phyloP scores from a whole-genome alignment of 768 basidiomycete species.

The Rhizopogon vesiculosus region DNA sequence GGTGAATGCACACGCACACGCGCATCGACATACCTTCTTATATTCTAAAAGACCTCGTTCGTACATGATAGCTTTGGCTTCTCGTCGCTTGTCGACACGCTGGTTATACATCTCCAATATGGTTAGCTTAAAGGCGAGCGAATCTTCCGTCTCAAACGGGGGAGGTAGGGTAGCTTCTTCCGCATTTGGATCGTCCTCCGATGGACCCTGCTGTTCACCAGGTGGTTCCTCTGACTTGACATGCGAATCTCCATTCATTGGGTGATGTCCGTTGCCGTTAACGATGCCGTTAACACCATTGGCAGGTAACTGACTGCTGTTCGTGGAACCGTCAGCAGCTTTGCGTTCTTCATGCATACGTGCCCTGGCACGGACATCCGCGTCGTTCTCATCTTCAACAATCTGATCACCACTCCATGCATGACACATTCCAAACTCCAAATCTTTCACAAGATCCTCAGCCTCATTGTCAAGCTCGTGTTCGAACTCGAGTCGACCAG shows the following conservation, averaged over 20 bases:
- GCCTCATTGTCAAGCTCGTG: conserved; percentile 97
- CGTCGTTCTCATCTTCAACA: conserved; percentile 72
- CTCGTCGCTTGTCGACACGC: conserved; percentile 77
- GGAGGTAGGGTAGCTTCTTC: conserved; percentile 70
- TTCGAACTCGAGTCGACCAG: conserved; percentile 97
- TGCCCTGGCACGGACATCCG: conserved; percentile 55
- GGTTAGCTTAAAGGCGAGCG: conserved; percentile 83
- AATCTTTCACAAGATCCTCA: conserved; percentile 89
- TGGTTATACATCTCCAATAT: conserved; percentile 90
- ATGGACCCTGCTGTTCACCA: conserved; percentile 28
- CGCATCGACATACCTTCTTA: conserved; percentile 68
- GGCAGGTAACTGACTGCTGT: conserved; percentile 17
- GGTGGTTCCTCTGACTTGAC: conserved; percentile 44
- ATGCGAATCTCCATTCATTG: conserved; percentile 32
- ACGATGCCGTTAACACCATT: conserved; percentile 22
- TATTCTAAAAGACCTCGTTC: conserved; percentile 89
- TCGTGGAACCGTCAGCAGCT: conserved; percentile 12
- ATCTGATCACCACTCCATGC: conserved; percentile 83
- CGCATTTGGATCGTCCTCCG: conserved; percentile 52
- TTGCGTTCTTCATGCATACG: conserved; percentile 38
- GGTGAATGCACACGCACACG: background rate
- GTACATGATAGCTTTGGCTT: conserved; percentile 86
- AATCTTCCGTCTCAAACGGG: conserved; percentile 79
- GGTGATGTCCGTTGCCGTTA: conserved; percentile 34
- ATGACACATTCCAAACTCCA: conserved; percentile 90